Evolutionary conservation across 495 filamentous ascomycete genomes (phyloP).

Genomic region (Aspergillus cristatus): DNA sequence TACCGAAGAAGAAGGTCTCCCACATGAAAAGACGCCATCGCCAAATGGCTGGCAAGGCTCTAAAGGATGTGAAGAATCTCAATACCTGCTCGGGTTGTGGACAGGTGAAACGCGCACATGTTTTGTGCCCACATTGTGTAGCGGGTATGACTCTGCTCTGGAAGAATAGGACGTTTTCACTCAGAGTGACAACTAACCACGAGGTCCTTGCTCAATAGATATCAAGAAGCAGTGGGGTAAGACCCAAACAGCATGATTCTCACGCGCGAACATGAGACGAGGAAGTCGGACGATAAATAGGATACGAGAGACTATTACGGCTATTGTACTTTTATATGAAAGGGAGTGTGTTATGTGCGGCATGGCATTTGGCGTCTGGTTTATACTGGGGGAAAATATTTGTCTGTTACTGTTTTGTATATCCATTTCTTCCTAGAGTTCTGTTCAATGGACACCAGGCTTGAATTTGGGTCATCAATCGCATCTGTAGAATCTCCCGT

Average conservation of each 20-base stretch:
- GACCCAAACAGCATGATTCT: slow-evolving; percentile 12
- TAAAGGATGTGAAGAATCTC: slow-evolving; percentile 79
- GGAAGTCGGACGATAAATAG: slow-evolving; percentile 2
- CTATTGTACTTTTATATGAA: slow-evolving; percentile 20
- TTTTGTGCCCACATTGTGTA: slow-evolving; percentile 79
- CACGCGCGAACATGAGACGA: background rate
- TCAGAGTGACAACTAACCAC: background rate
- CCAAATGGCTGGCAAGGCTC: slow-evolving; percentile 85
- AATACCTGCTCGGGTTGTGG: slow-evolving; percentile 87
- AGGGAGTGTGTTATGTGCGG: slow-evolving; percentile 26
- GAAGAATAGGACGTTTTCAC: background rate
- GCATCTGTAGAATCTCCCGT: no score
- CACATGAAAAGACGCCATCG: slow-evolving; percentile 91
- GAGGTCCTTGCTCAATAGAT: slow-evolving; percentile 8
- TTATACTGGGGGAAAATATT: slow-evolving; percentile 15
- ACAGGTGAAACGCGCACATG: slow-evolving; percentile 74
- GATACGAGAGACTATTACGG: slow-evolving; percentile 1
- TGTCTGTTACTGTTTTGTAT: slow-evolving; percentile 4
- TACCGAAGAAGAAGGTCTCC: slow-evolving; percentile 98
- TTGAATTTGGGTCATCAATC: no score
- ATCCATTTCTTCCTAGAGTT: slow-evolving; percentile 1
- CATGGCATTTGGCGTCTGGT: slow-evolving; percentile 38
- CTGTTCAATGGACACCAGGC: background rate
- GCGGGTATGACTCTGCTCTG: slow-evolving; percentile 38
- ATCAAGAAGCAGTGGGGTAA: slow-evolving; percentile 26